A percentile compares a stretch with the other conserved stretches of the same genome.
Evolutionary conservation across 2,329 filamentous ascomycete species (phyloP).

Genomic region (Trichoderma semiorbis): DNA sequence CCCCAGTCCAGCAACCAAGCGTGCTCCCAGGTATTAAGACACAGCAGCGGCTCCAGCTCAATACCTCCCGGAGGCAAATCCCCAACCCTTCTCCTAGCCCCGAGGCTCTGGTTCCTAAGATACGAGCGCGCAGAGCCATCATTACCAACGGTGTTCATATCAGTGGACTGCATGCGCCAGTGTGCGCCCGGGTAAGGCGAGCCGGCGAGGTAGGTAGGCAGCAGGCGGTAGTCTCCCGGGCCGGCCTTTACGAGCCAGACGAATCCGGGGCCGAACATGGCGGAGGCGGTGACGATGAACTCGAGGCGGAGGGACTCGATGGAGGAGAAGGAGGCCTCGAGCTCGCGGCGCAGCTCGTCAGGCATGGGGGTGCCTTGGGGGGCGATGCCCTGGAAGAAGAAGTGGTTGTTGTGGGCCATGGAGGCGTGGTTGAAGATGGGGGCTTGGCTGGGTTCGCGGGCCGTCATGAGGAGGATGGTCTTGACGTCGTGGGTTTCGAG

Average conservation of each 20-base stretch:
- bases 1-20: constrained; percentile 82
- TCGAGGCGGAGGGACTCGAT: constrained; percentile 77
- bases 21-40: constrained; percentile 96
- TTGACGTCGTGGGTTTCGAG: constrained; percentile 60
- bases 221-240: constrained; percentile 57
- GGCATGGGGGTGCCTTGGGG: constrained; percentile 51
- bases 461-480: constrained; percentile 68
- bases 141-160: constrained; percentile 63
- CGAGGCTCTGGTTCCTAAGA: constrained; percentile 38
- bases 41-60: constrained; percentile 73
- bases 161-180: constrained; percentile 65
- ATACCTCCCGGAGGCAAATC: constrained; percentile 61
- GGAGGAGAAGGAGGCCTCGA: constrained; percentile 73
- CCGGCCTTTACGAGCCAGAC: constrained; percentile 80
- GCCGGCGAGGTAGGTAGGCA: constrained; percentile 88
- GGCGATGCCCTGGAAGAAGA: constrained; percentile 66
- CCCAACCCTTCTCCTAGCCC: constrained; percentile 27
- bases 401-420: constrained; percentile 88
- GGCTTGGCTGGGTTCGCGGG: constrained; percentile 74
- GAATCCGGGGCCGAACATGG: constrained; percentile 97
- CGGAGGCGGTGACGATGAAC: constrained; percentile 73
- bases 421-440: constrained; percentile 92
- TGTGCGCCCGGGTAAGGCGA: constrained; percentile 83
- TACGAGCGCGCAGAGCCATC: constrained; percentile 36
- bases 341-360: constrained; percentile 50